phyloP scores from a whole-genome alignment of 2,329 filamentous ascomycete species.

The Claviceps sp. region DNA sequence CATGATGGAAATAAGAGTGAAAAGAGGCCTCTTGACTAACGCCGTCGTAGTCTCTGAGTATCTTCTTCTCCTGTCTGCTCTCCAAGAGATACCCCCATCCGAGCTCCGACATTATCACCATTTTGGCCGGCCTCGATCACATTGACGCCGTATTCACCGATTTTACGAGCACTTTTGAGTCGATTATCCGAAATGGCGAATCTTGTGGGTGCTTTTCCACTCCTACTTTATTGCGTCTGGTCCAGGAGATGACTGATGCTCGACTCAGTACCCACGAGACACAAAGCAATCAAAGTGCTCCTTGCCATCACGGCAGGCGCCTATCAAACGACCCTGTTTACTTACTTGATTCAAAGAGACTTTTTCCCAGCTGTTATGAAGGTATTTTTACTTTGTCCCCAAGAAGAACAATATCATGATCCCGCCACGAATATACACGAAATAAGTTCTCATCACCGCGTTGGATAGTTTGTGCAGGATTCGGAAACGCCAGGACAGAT shows the following conservation, averaged over 20 bases:
- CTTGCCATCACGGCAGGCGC: slow-evolving; percentile 82
- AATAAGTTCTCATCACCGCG: not conserved
- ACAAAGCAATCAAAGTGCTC: slow-evolving; percentile 68
- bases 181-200: slow-evolving; percentile 65
- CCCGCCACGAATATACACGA: no score
- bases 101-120: slow-evolving; percentile 84
- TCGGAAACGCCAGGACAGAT: slow-evolving; percentile 49
- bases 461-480: slow-evolving; percentile 62
- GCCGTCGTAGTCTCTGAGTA: slow-evolving; percentile 63
- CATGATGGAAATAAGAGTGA: not conserved
- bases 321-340: slow-evolving; percentile 86
- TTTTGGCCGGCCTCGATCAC: slow-evolving; percentile 78
- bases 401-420: not conserved
- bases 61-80: slow-evolving; percentile 71
- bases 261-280: slow-evolving; percentile 54
- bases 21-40: slow-evolving; percentile 7
- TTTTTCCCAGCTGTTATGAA: slow-evolving; percentile 92
- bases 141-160: slow-evolving; percentile 80
- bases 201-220: slow-evolving; percentile 41
- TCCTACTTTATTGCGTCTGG: not conserved
- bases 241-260: not conserved
- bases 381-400: slow-evolving; percentile 34
- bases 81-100: slow-evolving; percentile 89
- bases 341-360: slow-evolving; percentile 90
- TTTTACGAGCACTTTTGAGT: slow-evolving; percentile 71